Percentiles rank a stretch among this genome's conserved stretches.
Evolutionary conservation across 495 filamentous ascomycete genomes (phyloP).

Genomic region (Aspergillus affinis): DNA sequence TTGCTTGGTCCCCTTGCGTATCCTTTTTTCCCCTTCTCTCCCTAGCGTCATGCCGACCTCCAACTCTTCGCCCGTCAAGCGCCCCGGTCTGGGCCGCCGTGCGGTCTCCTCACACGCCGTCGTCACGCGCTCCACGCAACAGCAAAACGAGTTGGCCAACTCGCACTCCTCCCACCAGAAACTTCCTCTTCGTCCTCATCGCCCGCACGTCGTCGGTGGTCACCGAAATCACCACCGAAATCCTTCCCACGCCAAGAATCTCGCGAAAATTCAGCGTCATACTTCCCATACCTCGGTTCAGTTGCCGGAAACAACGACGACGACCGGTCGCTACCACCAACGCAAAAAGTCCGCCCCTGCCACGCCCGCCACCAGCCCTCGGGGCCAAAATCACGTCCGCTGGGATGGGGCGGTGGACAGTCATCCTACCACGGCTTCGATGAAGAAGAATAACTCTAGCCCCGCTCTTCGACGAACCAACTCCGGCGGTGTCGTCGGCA

Average conservation of each 20-base stretch:
- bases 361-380: slow-evolving; percentile 45
- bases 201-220: slow-evolving; percentile 45
- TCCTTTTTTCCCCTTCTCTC: not conserved
- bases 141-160: slow-evolving; percentile 33
- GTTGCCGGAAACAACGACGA: slow-evolving; percentile 24
- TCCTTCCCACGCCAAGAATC: slow-evolving; percentile 42
- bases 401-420: slow-evolving; percentile 39
- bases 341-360: slow-evolving; percentile 51
- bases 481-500: slow-evolving; percentile 26
- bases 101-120: slow-evolving; percentile 50
- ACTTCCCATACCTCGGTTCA: slow-evolving; percentile 25
- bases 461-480: slow-evolving; percentile 42
- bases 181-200: slow-evolving; percentile 32
- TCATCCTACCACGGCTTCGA: slow-evolving; percentile 31
- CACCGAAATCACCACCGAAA: slow-evolving; percentile 47
- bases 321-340: slow-evolving; percentile 40
- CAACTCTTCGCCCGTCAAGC: slow-evolving; percentile 47
- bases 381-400: slow-evolving; percentile 35
- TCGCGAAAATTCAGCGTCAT: slow-evolving; percentile 43
- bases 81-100: slow-evolving; percentile 47
- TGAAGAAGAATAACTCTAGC: slow-evolving; percentile 49
- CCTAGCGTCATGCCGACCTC: slow-evolving; percentile 37
- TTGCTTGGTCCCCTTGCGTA: not conserved
- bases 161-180: slow-evolving; percentile 33
- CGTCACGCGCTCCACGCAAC: slow-evolving; percentile 38